Percentiles rank a stretch among this genome's conserved stretches.
Evolutionary conservation across 1,284 basidiomycete species (phyloP).

Genomic region (Rhodofomes roseus): DNA sequence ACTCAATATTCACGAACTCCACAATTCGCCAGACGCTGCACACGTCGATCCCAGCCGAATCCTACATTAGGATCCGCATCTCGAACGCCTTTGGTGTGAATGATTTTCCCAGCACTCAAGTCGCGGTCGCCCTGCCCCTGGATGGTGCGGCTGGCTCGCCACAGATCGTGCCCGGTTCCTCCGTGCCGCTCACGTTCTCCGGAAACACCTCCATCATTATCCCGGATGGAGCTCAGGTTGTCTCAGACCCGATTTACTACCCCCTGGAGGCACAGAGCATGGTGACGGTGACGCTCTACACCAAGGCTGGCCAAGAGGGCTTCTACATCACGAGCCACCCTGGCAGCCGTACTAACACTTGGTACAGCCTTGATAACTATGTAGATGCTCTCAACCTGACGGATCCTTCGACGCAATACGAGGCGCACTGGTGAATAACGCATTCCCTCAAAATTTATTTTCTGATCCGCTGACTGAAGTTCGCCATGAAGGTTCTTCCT

Average conservation of each 20-base stretch:
- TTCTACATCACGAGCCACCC: slow-evolving; percentile 44
- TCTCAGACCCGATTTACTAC: slow-evolving; percentile 43
- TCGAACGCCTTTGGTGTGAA: slow-evolving; percentile 45
- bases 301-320: slow-evolving; percentile 36
- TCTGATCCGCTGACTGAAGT: neutral
- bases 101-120: slow-evolving; percentile 40
- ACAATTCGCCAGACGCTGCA: slow-evolving; percentile 48
- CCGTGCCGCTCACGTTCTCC: slow-evolving; percentile 41
- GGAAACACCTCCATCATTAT: slow-evolving; percentile 37
- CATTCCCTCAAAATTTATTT: neutral
- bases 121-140: slow-evolving; percentile 38
- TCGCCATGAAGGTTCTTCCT: slow-evolving; percentile 34
- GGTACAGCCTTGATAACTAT: slow-evolving; percentile 38
- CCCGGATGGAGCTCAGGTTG: slow-evolving; percentile 41
- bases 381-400: slow-evolving; percentile 33
- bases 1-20: slow-evolving; percentile 39
- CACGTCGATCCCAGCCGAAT: slow-evolving; percentile 32
- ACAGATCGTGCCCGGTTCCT: slow-evolving; percentile 31
- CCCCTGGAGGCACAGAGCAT: slow-evolving; percentile 33
- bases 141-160: slow-evolving; percentile 34
- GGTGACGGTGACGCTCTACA: slow-evolving; percentile 39
- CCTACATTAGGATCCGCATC: slow-evolving; percentile 40
- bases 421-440: slow-evolving; percentile 36
- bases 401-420: slow-evolving; percentile 25
- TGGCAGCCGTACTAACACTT: slow-evolving; percentile 44